Evolutionary conservation across 2,329 filamentous ascomycete genomes (phyloP), one percentile per base, ranked within the genome.

Genomic region (Cladosporium sphaerospermum): DNA sequence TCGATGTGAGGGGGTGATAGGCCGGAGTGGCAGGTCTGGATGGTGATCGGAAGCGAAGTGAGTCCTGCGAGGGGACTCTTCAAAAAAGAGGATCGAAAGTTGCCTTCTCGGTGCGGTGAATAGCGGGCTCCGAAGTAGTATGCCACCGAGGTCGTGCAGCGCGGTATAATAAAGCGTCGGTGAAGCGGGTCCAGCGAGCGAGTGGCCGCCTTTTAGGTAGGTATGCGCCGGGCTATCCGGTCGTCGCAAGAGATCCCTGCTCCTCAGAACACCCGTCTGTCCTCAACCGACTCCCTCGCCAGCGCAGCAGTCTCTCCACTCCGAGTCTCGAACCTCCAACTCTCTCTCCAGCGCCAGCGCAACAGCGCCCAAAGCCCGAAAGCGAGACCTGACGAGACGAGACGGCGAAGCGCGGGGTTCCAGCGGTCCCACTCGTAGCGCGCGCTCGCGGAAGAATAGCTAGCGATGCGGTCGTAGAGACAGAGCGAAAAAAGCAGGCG

Each of bases 121-220:
- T 28, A 28, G 23, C 23, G 23, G 23, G 1, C 23, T 7, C 23
- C 7, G 23, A 7, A 28, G 7, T 1, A 2, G 7, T 28, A 28
- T 7, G 23, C 7, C 7, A 7, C 1, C 23, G 23, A 5, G 23
- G 23, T 28, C 23, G 23, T 28, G 23, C 23, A 28, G 7, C 23
- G 23, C 23, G 23, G 23, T 28, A 28, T 28, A 28, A 28, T 28
- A 28, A 41, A 49, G 31, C 36, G 48, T 51, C 48, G 48, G 48
- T 51, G 48, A 51, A 44, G 48, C 31, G 41, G 19, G 40, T 32
- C 48, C 40, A 51, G 40, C 40, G 39, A 37, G 34, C 34, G 34
- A 37, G 10, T 37, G 34, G n/a, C 10, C 11, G 11, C 34, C 34
- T 13, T 37, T 9, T n/a, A 51, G 37, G 48, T 28, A 39, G 18